Evolutionary conservation across 371 early-diverging fungal genomes (phyloP).

Genomic region (Zancudomyces culisetae): DNA sequence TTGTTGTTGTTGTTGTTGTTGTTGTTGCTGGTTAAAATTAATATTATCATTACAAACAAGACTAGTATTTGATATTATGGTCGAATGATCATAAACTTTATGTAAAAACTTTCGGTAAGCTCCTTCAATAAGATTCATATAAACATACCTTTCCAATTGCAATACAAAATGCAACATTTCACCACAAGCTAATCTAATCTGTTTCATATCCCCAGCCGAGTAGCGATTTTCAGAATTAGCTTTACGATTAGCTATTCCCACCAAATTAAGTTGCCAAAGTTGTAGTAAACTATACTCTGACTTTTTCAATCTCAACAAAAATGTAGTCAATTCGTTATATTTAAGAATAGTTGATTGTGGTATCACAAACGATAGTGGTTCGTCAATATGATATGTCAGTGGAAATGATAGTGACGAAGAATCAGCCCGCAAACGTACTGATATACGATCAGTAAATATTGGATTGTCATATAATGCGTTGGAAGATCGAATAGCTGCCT

Average conservation of each 20-base stretch:
- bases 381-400: conserved; percentile 61
- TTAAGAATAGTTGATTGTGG: conserved; percentile 48
- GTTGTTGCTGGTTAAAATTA: too few species aligned
- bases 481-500: conserved; percentile 70
- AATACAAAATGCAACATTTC: conserved; percentile 88
- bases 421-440: conserved; percentile 33
- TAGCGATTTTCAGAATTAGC: background rate
- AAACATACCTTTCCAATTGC: conserved; percentile 71
- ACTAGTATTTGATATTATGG: background rate
- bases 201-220: conserved; percentile 4
- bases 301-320: conserved; percentile 76
- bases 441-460: conserved; percentile 53
- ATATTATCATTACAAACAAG: background rate
- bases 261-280: conserved; percentile 61
- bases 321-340: conserved; percentile 66
- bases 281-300: conserved; percentile 55
- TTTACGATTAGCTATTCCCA: conserved; percentile 12
- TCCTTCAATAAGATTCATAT: conserved; percentile 61
- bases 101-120: conserved; percentile 67
- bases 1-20: too few species aligned
- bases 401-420: conserved; percentile 60
- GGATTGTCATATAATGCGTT: conserved; percentile 76
- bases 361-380: conserved; percentile 73
- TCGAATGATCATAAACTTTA: conserved; percentile 31
- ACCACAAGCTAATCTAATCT: conserved; percentile 28